These are phyloP conservation scores for Hyphopichia homilentoma DNA, from an alignment of 805 yeast species.

Conservation along the genomic window DNA sequence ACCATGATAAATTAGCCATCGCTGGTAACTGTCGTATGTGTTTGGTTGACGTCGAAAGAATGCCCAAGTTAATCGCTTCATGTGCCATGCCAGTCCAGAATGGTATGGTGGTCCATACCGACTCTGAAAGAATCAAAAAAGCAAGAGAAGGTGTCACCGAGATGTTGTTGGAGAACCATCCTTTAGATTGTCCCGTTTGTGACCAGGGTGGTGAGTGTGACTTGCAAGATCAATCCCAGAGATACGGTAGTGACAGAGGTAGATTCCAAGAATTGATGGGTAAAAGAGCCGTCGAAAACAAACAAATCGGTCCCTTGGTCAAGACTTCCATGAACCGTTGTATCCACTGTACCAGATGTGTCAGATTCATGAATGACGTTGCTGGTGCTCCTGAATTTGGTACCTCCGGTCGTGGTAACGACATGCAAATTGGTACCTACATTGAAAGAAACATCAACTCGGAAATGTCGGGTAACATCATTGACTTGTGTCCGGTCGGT, in stretches of 20 bases:
- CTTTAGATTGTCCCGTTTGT: slow-evolving; percentile 88
- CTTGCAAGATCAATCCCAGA: slow-evolving; percentile 79
- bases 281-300: slow-evolving; percentile 87
- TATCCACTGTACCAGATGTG: slow-evolving; percentile 90
- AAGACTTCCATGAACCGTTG: slow-evolving; percentile 92
- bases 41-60: slow-evolving; percentile 82
- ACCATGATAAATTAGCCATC: slow-evolving; percentile 84
- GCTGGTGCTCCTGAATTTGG: slow-evolving; percentile 94
- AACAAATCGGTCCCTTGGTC: slow-evolving; percentile 84
- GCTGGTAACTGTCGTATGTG: slow-evolving; percentile 96
- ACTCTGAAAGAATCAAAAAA: slow-evolving; percentile 71
- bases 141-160: slow-evolving; percentile 91
- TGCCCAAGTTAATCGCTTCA: slow-evolving; percentile 86
- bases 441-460: slow-evolving; percentile 80
- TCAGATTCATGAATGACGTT: slow-evolving; percentile 82
- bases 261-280: slow-evolving; percentile 78
- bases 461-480: slow-evolving; percentile 81
- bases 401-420: slow-evolving; percentile 86
- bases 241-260: slow-evolving; percentile 85
- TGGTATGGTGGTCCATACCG: slow-evolving; percentile 84
- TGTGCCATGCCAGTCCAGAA: slow-evolving; percentile 90
- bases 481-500: slow-evolving; percentile 89
- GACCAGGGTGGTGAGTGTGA: slow-evolving; percentile 96
- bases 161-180: slow-evolving; percentile 84
- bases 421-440: slow-evolving; percentile 87